Evolutionary conservation across 2,329 filamentous ascomycete species (phyloP), one percentile per base, ranked within the genome.

Genomic region (Fusarium mangiferae): DNA sequence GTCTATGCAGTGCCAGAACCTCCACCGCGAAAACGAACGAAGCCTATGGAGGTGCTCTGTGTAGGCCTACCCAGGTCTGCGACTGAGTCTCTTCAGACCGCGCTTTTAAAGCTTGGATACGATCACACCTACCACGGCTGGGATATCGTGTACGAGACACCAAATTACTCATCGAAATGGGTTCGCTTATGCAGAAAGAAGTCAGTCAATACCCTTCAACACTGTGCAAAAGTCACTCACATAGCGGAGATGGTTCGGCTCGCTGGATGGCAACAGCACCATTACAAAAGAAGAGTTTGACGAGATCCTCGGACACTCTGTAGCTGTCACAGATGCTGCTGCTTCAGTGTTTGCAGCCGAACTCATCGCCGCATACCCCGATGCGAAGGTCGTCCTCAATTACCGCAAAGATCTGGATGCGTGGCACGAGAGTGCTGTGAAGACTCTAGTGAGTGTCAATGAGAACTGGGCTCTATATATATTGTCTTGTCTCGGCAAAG

Each of bases 21-120:
- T 28, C 66, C 72, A 4, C 41, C 54, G 13, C 68, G 62, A 7
- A 77, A 55, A 38, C 79, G 81, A 28, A 82, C 77, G 4, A 78
- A 78, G 62, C 80, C 81, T 11, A 80, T 83, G 75, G 70, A 82
- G 55, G 78, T 83, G 11, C 66, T 83, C 8, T 81, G 79, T 61
- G 78, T 83, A 30, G 81, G 81, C 20, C 65, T 77, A 8, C 80
- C 81, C 9, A 79, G 81, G 24, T 77, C 75, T n/a, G 81, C 71
- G 22, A 82, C 81, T 28, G 81, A 82, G 49, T 82, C 81, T 3
- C 77, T 83, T 3, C 81, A 80, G 56, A 72, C 79, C 12, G 81
- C 78, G 15, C 74, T 82, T 2, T 59, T 79, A 12, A 72, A 54
- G 18, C 76, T 83, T 30, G 72, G 72, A 6, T 74, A 83, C 42